Evolutionary conservation across 257 asterid species (phyloP), one percentile per base, ranked within the genome.

Genomic region (Forsythia viridissima): DNA sequence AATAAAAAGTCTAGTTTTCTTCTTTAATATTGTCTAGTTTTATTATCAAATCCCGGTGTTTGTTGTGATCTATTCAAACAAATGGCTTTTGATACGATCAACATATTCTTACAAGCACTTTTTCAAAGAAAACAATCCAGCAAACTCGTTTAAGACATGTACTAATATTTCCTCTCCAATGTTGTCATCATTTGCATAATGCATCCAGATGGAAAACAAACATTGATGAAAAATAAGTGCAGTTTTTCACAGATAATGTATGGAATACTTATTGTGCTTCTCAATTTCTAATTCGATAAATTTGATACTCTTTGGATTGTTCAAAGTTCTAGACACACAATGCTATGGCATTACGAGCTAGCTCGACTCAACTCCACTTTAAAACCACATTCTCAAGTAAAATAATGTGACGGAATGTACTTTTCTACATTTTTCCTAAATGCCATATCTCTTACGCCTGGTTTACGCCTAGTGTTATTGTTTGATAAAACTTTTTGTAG

Each of bases 391-490:
- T 79, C 39, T 55, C 42, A 37, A 70, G n/a, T 46, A 42, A 16
- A 76, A 44, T 43, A 68, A 51, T 70, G 42, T 57, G 61, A 57
- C 63, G 75, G 75, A 76, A 57, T 43, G 70, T 15, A 61, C 74
- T 75, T 73, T 63, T n/a, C 51, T 15, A 9, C 39, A 70, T 69
- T 76, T 73, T 67, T 76, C 78, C 65, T 76, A 75, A 80, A 76
- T 76, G 75, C 59, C 46, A 63, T 20, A 48, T 71, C 70, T 39
- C 75, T 11, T 76, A 48, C 71, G 77, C 52, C 52, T 18, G 70
- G 69, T 30, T n/a, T 1, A 30, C 34, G 34, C 34, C 34, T 0
- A 1, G 34, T 30, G 34, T 30, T 0, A 30, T 30, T 30, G 34
- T 30, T 30, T 30, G 34, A 30, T 30, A 30, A 30, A 30, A 30